Evolutionary conservation across 495 filamentous ascomycete species (phyloP).

Genomic region (Collariella sp.): DNA sequence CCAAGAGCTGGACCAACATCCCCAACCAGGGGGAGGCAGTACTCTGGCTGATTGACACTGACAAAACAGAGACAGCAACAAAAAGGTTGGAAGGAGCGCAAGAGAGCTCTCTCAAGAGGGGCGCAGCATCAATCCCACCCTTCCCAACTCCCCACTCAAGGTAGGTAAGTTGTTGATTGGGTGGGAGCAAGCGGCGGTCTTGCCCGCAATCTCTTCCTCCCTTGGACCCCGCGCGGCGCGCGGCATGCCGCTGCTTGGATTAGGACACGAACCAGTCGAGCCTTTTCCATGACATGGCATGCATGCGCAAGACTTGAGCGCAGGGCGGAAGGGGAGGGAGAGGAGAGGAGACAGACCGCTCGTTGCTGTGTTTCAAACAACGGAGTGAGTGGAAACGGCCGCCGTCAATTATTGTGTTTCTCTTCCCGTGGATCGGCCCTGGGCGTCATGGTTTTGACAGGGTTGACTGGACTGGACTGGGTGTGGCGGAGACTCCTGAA

Average conservation of each 20-base stretch:
- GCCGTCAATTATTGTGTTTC: background rate
- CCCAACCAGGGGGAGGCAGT: conserved; percentile 7
- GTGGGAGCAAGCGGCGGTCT: background rate
- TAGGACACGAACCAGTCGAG: conserved; percentile 2
- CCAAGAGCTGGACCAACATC: background rate
- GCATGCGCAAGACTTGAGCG: too few species aligned
- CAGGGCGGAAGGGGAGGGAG: background rate
- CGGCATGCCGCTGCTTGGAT: too few species aligned
- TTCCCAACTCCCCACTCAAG: too few species aligned
- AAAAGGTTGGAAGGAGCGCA: conserved; percentile 9
- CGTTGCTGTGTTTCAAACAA: conserved; percentile 13
- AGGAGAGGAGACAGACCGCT: background rate
- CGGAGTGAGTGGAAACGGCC: conserved; percentile 13
- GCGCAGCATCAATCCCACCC: conserved; percentile 11
- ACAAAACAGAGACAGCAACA: background rate
- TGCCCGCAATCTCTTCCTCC: background rate
- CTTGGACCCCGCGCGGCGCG: too few species aligned
- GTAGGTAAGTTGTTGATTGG: too few species aligned
- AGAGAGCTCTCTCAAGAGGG: conserved; percentile 14
- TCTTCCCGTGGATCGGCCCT: background rate
- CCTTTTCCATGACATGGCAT: background rate
- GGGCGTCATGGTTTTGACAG: background rate
- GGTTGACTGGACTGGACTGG: background rate
- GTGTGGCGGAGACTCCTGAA: background rate
- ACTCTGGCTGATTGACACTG: conserved; percentile 6